Evolutionary conservation across 208 protist species (phyloP).

Genomic region (Acanthamoeba castellanii): DNA sequence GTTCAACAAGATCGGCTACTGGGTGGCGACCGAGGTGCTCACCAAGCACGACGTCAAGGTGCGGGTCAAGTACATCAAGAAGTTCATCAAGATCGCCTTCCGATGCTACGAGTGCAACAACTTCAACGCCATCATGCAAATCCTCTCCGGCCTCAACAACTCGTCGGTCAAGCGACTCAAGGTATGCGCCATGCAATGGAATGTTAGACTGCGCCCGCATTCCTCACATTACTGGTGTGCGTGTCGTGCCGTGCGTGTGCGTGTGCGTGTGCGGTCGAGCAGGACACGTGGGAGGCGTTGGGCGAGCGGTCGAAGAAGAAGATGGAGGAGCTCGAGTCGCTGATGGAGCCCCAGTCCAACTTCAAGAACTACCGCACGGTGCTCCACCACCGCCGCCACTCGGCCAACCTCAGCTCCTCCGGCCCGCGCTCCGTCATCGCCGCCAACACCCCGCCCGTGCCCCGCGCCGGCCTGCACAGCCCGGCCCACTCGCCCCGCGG

Average conservation of each 20-base stretch:
- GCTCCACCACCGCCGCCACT: slow-evolving; percentile 16
- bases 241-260: neutral
- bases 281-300: neutral
- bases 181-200: neutral
- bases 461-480: neutral
- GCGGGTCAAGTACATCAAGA: neutral
- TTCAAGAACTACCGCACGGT: neutral
- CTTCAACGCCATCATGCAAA: slow-evolving; percentile 69
- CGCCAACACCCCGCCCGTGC: slow-evolving; percentile 4
- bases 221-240: neutral
- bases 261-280: neutral
- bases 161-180: neutral
- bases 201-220: neutral
- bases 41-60: neutral
- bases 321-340: neutral
- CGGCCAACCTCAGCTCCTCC: neutral
- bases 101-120: neutral
- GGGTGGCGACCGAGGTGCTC: slow-evolving; percentile 62
- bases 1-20: slow-evolving; percentile 56
- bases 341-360: neutral
- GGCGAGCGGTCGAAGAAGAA: neutral
- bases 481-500: neutral
- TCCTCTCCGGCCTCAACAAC: slow-evolving; percentile 63
- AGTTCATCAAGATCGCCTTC: slow-evolving; percentile 61
- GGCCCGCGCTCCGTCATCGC: slow-evolving; percentile 28